Conservation (phyloP, 169 alveolate genomes). For the Perkinsus chesapeaki region DNA sequence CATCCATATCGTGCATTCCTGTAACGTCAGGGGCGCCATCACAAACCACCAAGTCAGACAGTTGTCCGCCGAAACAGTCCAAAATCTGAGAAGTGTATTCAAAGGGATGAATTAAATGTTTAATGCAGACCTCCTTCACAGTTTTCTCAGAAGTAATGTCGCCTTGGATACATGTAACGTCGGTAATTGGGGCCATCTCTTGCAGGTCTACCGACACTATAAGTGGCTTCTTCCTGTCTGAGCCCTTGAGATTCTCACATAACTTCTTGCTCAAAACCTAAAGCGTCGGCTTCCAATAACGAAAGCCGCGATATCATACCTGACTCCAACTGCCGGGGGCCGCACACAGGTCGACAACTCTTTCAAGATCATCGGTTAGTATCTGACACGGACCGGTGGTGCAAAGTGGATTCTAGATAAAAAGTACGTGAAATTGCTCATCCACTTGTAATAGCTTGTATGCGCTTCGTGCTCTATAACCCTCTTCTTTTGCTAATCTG, state of each 20-base stretch:
- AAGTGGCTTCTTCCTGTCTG: conserved; percentile 44
- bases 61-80: conserved; percentile 44
- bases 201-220: conserved; percentile 92
- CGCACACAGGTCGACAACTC: conserved; percentile 94
- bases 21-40: conserved; percentile 99
- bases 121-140: conserved; percentile 46
- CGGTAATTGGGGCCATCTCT: conserved; percentile 91
- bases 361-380: not conserved
- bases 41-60: conserved; percentile 85
- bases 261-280: conserved; percentile 14
- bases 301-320: conserved; percentile 56
- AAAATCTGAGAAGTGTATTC: conserved; percentile 37
- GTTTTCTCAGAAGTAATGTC: conserved; percentile 91
- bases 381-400: not conserved
- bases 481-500: conserved; percentile 94
- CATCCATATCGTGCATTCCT: conserved; percentile 88
- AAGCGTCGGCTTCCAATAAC: not conserved
- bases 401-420: conserved; percentile 6
- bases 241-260: conserved; percentile 17
- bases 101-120: not conserved
- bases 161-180: conserved; percentile 85
- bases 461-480: conserved; percentile 94
- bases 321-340: conserved; percentile 99
- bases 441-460: conserved; percentile 88
- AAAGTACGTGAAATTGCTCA: conserved; percentile 73